Percentiles rank a stretch among this genome's conserved stretches.
These are phyloP conservation scores for Colletotrichum karsti DNA, from an alignment of 2,329 filamentous ascomycete genomes.

Conservation along the genomic window DNA sequence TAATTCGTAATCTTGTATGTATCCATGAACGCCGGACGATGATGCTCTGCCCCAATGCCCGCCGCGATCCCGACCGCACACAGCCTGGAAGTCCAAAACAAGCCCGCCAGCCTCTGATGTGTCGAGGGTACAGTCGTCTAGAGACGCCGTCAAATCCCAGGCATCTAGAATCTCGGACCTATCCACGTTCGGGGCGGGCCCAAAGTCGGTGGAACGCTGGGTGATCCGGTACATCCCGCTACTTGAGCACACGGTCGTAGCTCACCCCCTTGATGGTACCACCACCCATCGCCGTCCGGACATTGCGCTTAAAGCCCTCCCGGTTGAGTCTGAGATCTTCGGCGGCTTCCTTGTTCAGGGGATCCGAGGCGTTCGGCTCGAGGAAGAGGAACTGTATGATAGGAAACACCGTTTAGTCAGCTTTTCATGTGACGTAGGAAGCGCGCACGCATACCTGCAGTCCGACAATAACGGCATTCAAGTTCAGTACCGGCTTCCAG, in stretches of 20 bases:
- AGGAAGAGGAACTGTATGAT: conserved; percentile 94
- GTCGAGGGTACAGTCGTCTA: no score
- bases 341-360: conserved; percentile 97
- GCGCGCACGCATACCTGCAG: conserved; percentile 70
- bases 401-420: conserved; percentile 32
- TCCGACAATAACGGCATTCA: conserved; percentile 96
- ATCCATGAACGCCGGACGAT: conserved; percentile 26
- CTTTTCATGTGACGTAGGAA: neutral
- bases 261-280: conserved; percentile 75
- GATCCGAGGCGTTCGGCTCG: conserved; percentile 95
- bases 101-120: no score
- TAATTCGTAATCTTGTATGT: conserved; percentile 23
- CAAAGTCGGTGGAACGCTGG: neutral
- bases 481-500: conserved; percentile 97
- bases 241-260: conserved; percentile 84
- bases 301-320: conserved; percentile 92
- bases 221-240: conserved; percentile 27
- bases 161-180: no score
- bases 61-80: conserved; percentile 15
- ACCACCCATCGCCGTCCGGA: conserved; percentile 83
- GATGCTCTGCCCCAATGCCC: conserved; percentile 25
- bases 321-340: conserved; percentile 88
- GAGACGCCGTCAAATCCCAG: no score
- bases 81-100: no score
- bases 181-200: neutral